Percentiles rank a stretch among this genome's conserved stretches.
Evolutionary conservation across 805 yeast species (phyloP).

Genomic region (Ogataea naganishii): DNA sequence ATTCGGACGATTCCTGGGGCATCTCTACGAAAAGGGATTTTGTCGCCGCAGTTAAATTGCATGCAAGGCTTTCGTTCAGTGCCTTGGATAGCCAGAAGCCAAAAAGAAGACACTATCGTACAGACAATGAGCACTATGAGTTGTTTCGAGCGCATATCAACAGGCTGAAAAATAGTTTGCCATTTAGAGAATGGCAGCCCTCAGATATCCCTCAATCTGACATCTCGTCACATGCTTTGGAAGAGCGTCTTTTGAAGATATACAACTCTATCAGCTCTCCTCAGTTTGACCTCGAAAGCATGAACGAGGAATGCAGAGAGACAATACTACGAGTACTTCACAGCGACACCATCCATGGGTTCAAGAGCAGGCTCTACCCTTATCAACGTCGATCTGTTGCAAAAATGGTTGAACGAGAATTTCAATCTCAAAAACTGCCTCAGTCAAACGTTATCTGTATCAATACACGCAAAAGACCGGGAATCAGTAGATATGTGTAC

Average conservation of each 20-base stretch:
- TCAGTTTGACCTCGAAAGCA: conserved; percentile 8
- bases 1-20: conserved; percentile 28
- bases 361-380: conserved; percentile 41
- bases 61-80: no score
- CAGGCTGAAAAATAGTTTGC: no score
- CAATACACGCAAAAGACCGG: neutral
- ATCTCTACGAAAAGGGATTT: no score
- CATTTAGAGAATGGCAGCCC: neutral
- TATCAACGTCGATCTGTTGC: conserved; percentile 56
- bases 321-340: conserved; percentile 14
- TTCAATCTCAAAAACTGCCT: conserved; percentile 15
- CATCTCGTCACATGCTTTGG: conserved; percentile 7
- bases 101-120: no score
- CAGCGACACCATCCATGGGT: conserved; percentile 32
- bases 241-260: conserved; percentile 20
- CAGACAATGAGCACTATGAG: no score
- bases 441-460: conserved; percentile 14
- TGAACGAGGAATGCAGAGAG: conserved; percentile 13
- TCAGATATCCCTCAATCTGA: conserved; percentile 7
- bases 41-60: no score
- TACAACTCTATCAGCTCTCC: conserved; percentile 30
- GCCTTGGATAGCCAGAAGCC: no score
- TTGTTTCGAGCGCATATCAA: no score
- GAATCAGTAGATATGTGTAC: conserved; percentile 28
- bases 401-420: conserved; percentile 50